Conservation (phyloP, 2,329 filamentous ascomycete genomes). For the Penicillium sp. region DNA sequence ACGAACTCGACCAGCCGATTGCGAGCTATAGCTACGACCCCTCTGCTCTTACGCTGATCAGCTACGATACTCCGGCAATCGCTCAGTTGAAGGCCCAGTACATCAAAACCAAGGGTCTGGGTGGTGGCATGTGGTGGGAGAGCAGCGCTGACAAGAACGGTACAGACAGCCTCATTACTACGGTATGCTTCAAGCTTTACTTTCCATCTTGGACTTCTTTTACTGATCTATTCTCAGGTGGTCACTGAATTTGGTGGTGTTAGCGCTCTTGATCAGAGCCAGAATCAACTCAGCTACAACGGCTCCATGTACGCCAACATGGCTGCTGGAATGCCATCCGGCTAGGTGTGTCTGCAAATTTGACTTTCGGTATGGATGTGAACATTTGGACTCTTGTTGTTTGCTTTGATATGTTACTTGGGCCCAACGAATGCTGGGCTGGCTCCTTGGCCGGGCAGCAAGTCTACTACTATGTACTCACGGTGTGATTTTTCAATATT, state of each 20-base stretch:
- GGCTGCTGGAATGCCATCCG: background rate
- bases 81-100: conserved; percentile 70
- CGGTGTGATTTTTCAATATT: background rate
- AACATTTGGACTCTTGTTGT: background rate
- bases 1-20: conserved; percentile 59
- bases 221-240: background rate
- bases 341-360: background rate
- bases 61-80: conserved; percentile 72
- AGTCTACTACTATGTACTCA: background rate
- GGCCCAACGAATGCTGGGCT: too few relatives aligned
- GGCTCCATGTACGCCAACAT: background rate
- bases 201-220: background rate
- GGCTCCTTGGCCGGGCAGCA: background rate
- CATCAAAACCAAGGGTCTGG: conserved; percentile 66
- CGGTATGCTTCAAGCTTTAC: conserved; percentile 29
- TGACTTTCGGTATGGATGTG: background rate
- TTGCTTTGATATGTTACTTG: background rate
- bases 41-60: conserved; percentile 63
- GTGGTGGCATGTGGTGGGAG: conserved; percentile 98
- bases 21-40: conserved; percentile 75
- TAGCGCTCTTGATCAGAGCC: background rate
- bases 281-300: background rate
- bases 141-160: conserved; percentile 73
- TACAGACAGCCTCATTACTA: conserved; percentile 66
- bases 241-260: background rate